phyloP scores from a whole-genome alignment of 352 stramenopile genomes.

The Phytophthora vignae region DNA sequence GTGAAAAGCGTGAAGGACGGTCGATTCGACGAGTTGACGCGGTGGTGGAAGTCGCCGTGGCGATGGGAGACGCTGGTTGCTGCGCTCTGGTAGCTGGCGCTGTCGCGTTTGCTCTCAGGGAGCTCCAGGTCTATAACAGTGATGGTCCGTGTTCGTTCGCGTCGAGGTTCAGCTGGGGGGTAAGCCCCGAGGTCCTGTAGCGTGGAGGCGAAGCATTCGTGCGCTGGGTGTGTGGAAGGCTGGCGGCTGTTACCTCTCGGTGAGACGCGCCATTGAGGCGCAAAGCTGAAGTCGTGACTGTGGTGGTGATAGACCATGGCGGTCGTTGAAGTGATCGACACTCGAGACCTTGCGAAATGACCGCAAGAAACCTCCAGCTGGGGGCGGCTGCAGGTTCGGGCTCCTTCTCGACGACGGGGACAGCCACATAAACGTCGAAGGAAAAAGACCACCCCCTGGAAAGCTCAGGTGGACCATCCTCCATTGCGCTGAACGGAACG shows the following conservation, averaged over 20 bases:
- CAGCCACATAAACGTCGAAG: slow-evolving; percentile 8
- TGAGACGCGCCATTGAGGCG: slow-evolving; percentile 4
- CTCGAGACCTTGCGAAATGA: slow-evolving; percentile 33
- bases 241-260: slow-evolving; percentile 26
- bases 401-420: background rate
- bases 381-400: background rate
- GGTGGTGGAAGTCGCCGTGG: slow-evolving; percentile 1
- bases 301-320: slow-evolving; percentile 14
- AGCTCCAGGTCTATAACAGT: slow-evolving; percentile 39
- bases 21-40: slow-evolving; percentile 34
- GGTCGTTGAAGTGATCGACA: slow-evolving; percentile 22
- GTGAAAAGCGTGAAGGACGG: slow-evolving; percentile 44
- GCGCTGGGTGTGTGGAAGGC: slow-evolving; percentile 8
- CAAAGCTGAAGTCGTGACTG: slow-evolving; percentile 17
- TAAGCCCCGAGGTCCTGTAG: slow-evolving; percentile 24
- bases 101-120: slow-evolving; percentile 17
- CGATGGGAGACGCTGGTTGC: slow-evolving; percentile 16
- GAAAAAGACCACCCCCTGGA: slow-evolving; percentile 5
- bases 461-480: background rate
- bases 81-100: slow-evolving; percentile 18
- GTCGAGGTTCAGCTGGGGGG: slow-evolving; percentile 4
- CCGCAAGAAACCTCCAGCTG: slow-evolving; percentile 1
- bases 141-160: slow-evolving; percentile 31
- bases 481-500: slow-evolving; percentile 1
- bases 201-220: slow-evolving; percentile 16